These are phyloP conservation scores for Hyaloscypha variabilis DNA, from an alignment of 495 filamentous ascomycete genomes.

Conservation along the genomic window DNA sequence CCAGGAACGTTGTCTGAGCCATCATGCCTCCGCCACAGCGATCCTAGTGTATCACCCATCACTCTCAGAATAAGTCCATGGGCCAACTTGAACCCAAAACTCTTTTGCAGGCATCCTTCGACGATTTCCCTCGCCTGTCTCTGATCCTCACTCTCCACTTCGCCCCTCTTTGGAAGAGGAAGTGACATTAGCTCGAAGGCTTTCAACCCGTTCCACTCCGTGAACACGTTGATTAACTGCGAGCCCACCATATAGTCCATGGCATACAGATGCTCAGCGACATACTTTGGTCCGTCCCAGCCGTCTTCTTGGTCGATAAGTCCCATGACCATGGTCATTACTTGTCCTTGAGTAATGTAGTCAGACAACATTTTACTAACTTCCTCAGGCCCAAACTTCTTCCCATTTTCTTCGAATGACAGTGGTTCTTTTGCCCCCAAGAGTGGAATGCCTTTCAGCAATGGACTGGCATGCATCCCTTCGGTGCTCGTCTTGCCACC, in stretches of 20 bases:
- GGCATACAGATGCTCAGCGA: slow-evolving; percentile 46
- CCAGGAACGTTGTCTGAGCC: slow-evolving; percentile 45
- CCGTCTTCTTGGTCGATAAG: slow-evolving; percentile 49
- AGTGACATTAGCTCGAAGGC: slow-evolving; percentile 56
- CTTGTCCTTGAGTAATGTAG: slow-evolving; percentile 56
- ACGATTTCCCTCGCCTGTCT: slow-evolving; percentile 51
- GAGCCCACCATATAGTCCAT: slow-evolving; percentile 52
- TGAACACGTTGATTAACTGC: slow-evolving; percentile 54
- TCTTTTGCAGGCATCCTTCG: slow-evolving; percentile 45
- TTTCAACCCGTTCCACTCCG: slow-evolving; percentile 48
- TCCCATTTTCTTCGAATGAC: slow-evolving; percentile 23
- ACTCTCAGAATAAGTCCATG: slow-evolving; percentile 53
- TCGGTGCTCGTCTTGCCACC: slow-evolving; percentile 51
- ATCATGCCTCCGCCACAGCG: slow-evolving; percentile 48
- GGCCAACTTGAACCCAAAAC: slow-evolving; percentile 56
- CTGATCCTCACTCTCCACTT: slow-evolving; percentile 51
- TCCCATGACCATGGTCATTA: slow-evolving; percentile 51
- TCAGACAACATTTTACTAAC: slow-evolving; percentile 46
- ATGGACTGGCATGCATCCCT: slow-evolving; percentile 50
- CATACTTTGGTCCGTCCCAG: slow-evolving; percentile 58
- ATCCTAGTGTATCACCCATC: slow-evolving; percentile 44
- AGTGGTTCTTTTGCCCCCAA: slow-evolving; percentile 31
- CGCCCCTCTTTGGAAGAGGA: slow-evolving; percentile 43
- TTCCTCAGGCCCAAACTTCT: slow-evolving; percentile 35
- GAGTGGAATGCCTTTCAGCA: slow-evolving; percentile 46